These are phyloP conservation scores for Fusarium neocosmosporiellum DNA, from an alignment of 2,329 filamentous ascomycete species.

Conservation along the genomic window DNA sequence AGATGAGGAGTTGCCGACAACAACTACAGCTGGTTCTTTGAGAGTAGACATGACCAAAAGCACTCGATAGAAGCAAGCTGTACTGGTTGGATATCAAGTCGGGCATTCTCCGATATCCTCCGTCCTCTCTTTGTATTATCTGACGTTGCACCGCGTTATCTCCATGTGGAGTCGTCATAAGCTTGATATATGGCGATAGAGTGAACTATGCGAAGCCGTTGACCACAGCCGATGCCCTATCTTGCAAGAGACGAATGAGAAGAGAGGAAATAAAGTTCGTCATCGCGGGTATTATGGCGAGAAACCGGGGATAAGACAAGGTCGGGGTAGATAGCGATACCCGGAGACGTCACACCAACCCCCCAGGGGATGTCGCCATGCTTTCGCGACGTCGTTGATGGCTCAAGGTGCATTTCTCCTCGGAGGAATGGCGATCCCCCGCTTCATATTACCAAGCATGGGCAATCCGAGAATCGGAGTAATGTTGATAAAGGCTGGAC, in stretches of 20 bases:
- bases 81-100: not conserved
- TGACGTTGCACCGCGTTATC: not conserved
- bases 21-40: not conserved
- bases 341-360: not conserved
- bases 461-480: not conserved
- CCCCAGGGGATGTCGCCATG: conserved; percentile 2
- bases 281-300: not conserved
- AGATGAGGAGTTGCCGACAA: not conserved
- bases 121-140: not conserved
- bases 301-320: not conserved
- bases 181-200: conserved; percentile 7
- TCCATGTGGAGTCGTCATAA: conserved; percentile 1
- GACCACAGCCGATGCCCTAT: not conserved
- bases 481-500: not conserved
- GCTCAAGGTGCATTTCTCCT: not conserved
- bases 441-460: conserved; percentile 6
- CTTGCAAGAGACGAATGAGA: not conserved
- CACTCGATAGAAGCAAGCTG: not conserved
- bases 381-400: not conserved
- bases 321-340: not conserved
- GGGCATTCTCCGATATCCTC: not conserved
- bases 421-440: not conserved
- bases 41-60: not conserved
- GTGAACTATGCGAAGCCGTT: not conserved
- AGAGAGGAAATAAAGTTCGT: not conserved